Base-by-base conservation (phyloP, 768 basidiomycete species). In the Lentinula lateritia region DNA sequence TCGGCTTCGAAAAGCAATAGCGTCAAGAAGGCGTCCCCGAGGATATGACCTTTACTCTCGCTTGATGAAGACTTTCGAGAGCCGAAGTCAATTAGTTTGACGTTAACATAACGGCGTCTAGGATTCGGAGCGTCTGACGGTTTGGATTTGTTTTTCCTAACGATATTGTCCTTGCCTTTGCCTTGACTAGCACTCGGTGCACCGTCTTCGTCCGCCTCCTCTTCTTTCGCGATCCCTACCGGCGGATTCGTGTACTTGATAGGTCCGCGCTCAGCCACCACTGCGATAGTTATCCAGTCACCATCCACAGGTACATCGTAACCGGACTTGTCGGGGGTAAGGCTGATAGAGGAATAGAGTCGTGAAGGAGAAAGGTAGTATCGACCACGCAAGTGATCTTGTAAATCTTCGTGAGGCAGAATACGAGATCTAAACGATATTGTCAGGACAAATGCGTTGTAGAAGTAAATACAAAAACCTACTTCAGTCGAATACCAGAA, bases 281-380 rank as follows among this genome's bases (percentile, higher is more conserved):
- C 95, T 2, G 93, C 96, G 52, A 99, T 92, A 6, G 95, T 95
- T 45, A 98, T 83, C 91, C 93, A 98, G 72, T 98, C 97, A 2
- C 92, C 92, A 6, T 85, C 83, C 1, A 98, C 88, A 9, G 96
- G 95, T 0, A 99, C 84, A 50, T 98, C 95, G 71, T 94, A 96
- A 16, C 86, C 88, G 61, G 90, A 86, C 65, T 90, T 89, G 69
- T 91, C 86, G 0, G 89, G 85, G 13, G 87, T 80, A 0, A 90
- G 83, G 9, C 90, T 86, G 46, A 94, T 81, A 50, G 88, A 83
- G 8, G 94, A 93, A 75, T 99, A 99, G 39, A 99, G 78, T 18
- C 80, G 85, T 0, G 95, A 95, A 0, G 95, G 94, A 0, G 93
- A 88, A 48, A 99, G 79, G 69, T 91, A 93, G 73, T 88, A 97